Percentiles rank a stretch among this genome's conserved stretches.
Conservation (phyloP, 768 basidiomycete genomes). For the Pulveroboletus sp. region DNA sequence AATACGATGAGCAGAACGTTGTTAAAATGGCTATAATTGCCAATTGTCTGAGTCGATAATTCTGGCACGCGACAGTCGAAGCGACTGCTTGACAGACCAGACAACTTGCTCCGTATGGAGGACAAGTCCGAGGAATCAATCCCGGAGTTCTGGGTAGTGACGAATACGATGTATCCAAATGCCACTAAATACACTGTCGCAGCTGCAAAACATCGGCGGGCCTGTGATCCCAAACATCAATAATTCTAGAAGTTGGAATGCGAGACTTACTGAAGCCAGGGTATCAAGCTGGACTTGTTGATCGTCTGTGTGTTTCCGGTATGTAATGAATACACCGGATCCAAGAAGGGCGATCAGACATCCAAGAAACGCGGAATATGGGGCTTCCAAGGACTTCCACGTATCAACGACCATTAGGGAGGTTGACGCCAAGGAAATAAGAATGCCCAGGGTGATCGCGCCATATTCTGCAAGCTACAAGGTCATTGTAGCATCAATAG, state of each 20-base stretch:
- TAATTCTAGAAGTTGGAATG: background rate
- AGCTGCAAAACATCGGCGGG: conserved; percentile 2
- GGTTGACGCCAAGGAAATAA: conserved; percentile 8
- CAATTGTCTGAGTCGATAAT: conserved; percentile 17
- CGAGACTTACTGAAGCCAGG: conserved; percentile 10
- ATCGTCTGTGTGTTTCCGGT: background rate
- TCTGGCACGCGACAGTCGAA: conserved; percentile 15
- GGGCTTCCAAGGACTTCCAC: conserved; percentile 2
- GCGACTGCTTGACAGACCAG: background rate
- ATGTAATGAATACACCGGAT: background rate
- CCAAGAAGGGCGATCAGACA: conserved; percentile 17
- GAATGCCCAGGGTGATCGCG: conserved; percentile 23
- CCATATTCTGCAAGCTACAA: conserved; percentile 26
- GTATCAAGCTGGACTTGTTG: conserved; percentile 3
- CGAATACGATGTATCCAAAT: conserved; percentile 5
- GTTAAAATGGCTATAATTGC: conserved; percentile 36
- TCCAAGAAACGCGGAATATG: conserved; percentile 13
- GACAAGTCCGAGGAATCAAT: conserved; percentile 1
- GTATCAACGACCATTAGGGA: conserved; percentile 8
- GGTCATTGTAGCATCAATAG: background rate
- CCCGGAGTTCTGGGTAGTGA: background rate
- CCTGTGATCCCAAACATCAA: background rate
- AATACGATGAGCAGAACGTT: conserved; percentile 44
- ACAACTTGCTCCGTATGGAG: background rate
- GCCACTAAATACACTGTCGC: background rate